These are phyloP conservation scores for Amesomyces nigricolor DNA, from an alignment of 2,329 filamentous ascomycete genomes.

Conservation along the genomic window DNA sequence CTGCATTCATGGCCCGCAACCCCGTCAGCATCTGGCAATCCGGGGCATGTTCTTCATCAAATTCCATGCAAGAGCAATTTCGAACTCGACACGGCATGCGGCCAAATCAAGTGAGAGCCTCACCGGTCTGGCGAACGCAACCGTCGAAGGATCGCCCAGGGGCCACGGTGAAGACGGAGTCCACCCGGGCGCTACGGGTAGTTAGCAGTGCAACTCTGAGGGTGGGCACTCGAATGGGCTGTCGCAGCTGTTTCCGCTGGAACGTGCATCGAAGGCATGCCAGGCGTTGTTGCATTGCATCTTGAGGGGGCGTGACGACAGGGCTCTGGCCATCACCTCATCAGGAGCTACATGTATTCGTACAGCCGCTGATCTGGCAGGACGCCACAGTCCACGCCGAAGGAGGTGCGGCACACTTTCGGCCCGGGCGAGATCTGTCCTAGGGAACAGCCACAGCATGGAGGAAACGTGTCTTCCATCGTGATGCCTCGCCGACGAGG, in stretches of 20 bases:
- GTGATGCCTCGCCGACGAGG: conserved; percentile 2
- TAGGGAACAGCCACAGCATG: not conserved
- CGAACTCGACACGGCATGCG: not conserved
- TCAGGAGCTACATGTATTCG: too few species aligned
- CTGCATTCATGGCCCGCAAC: too few species aligned
- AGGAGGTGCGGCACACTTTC: not conserved
- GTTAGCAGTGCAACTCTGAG: conserved; percentile 10
- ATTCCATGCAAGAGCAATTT: too few species aligned
- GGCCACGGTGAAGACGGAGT: conserved; percentile 5
- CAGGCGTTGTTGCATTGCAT: not conserved
- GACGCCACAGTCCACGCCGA: too few species aligned
- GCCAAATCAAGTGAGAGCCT: not conserved
- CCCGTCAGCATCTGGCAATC: too few species aligned
- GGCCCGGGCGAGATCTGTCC: conserved; percentile 1
- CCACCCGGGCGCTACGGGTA: conserved; percentile 6
- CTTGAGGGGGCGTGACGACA: too few species aligned
- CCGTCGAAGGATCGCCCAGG: conserved; percentile 6
- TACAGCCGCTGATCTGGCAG: too few species aligned
- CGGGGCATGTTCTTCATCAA: too few species aligned
- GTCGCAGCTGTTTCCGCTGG: not conserved
- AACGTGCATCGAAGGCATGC: conserved; percentile 3
- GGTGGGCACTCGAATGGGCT: conserved; percentile 3
- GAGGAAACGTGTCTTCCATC: not conserved
- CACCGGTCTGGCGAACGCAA: conserved; percentile 13
- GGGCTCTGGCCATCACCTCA: too few species aligned